Evolutionary conservation across 2,329 filamentous ascomycete genomes (phyloP), one percentile per base, ranked within the genome.

Genomic region (Colletotrichum phormii): DNA sequence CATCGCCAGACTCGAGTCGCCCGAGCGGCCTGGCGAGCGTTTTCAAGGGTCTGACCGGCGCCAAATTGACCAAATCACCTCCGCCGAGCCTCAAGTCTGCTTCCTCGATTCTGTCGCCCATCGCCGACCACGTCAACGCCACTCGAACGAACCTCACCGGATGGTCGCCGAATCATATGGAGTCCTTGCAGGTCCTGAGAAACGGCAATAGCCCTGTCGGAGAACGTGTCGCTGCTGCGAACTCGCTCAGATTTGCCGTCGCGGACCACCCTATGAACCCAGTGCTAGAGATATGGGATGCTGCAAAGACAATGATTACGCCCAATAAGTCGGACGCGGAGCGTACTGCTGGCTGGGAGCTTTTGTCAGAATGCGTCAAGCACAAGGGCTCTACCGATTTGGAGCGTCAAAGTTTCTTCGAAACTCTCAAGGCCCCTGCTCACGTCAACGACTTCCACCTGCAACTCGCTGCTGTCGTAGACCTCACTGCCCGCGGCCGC

Each of bases 371-470:
- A 77, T 93, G 91, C 77, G 90, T 90, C 69, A 89, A 90, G 77
- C 89, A 92, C 78, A 81, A 86, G 5, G 86, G 88, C 6, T 89
- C 90, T 6, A 91, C 90, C n/a, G 90, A 91, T 75, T 85, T 92
- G 35, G 91, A 93, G 80, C 88, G 92, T 60, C 87, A 88, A 75
- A 89, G 91, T 75, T 92, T 90, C 77, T 94, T 93, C 76, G 85
- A 88, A 75, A 90, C 90, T 0, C 83, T 94, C 42, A 88, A 89
- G 13, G 85, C 86, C 7, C 82, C 86, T 11, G 87, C 87, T 33
- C 86, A 88, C 73, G 84, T 87, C 1, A 89, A 92, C 49, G 91
- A 93, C 78, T 93, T 93, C 75, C 87, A 91, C 77, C 81, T 92
- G 5, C 91, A 93, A 79, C 87, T 93, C n/a, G 86, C 86, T 35